Percentiles rank a stretch among this genome's conserved stretches.
Evolutionary conservation across 129 eudicot species (phyloP).

Genomic region (Flaveria ramosissima): DNA sequence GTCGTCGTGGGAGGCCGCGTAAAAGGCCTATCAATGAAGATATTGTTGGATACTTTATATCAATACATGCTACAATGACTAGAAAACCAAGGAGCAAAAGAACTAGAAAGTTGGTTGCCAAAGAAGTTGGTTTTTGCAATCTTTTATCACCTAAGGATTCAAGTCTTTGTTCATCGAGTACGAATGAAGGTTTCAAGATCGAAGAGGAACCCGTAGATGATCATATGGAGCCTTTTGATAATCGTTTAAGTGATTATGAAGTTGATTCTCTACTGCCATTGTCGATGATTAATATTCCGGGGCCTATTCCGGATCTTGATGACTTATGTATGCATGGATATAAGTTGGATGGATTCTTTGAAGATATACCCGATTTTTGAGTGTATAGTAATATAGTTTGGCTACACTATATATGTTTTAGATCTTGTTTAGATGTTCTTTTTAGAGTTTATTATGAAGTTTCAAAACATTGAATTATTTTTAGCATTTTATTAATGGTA

Average conservation of each 20-base stretch:
- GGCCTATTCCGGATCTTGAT: constrained; percentile 37
- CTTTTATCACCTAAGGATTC: neutral
- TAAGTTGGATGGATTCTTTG: neutral
- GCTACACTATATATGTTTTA: too few relatives aligned
- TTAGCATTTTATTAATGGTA: too few relatives aligned
- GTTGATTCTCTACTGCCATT: neutral
- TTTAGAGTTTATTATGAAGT: too few relatives aligned
- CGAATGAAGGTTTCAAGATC: neutral
- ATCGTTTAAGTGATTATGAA: constrained; percentile 6
- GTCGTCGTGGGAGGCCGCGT: constrained; percentile 27
- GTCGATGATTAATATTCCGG: constrained; percentile 31
- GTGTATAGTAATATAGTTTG: neutral
- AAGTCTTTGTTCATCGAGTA: neutral
- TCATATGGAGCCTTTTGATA: neutral
- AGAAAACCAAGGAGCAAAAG: constrained; percentile 27
- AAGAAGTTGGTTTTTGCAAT: neutral
- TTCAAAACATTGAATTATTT: too few relatives aligned
- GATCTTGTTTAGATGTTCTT: too few relatives aligned
- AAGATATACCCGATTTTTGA: constrained; percentile 20
- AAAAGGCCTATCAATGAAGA: constrained; percentile 1
- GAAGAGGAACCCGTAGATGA: neutral
- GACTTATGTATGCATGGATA: neutral
- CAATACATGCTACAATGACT: neutral
- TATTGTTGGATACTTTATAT: neutral
- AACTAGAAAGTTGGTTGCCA: neutral